These are phyloP conservation scores for Aspergillus alliaceus DNA, from an alignment of 2,329 filamentous ascomycete genomes.

Conservation along the genomic window DNA sequence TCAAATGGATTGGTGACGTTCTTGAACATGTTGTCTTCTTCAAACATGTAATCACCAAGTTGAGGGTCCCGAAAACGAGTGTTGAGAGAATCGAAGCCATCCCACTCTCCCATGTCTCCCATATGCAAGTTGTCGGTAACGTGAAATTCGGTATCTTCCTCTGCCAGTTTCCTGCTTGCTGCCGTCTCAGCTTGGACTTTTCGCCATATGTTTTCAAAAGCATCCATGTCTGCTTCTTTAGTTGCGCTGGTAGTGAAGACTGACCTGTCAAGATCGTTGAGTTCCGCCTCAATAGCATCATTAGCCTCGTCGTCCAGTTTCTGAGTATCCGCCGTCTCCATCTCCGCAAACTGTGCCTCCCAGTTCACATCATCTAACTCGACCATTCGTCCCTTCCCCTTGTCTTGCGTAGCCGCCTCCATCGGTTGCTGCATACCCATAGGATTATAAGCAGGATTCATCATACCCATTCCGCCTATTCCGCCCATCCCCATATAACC, in stretches of 20 bases:
- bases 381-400: slow-evolving; percentile 79
- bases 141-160: slow-evolving; percentile 60
- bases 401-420: slow-evolving; percentile 61
- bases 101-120: slow-evolving; percentile 79
- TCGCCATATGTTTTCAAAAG: slow-evolving; percentile 78
- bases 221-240: slow-evolving; percentile 63
- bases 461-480: slow-evolving; percentile 57
- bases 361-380: slow-evolving; percentile 92
- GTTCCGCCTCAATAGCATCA: slow-evolving; percentile 76
- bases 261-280: slow-evolving; percentile 87
- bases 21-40: slow-evolving; percentile 88
- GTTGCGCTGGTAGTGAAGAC: slow-evolving; percentile 65
- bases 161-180: slow-evolving; percentile 58
- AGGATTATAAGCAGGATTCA: slow-evolving; percentile 45
- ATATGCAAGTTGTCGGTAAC: slow-evolving; percentile 52
- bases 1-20: slow-evolving; percentile 82
- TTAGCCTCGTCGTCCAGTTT: slow-evolving; percentile 65
- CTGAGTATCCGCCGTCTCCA: slow-evolving; percentile 62
- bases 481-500: slow-evolving; percentile 45
- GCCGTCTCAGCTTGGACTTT: slow-evolving; percentile 47
- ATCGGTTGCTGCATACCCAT: slow-evolving; percentile 48
- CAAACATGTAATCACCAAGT: slow-evolving; percentile 89
- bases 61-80: slow-evolving; percentile 73
- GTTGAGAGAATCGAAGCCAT: slow-evolving; percentile 68
- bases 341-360: slow-evolving; percentile 93